Percentiles rank a stretch among this genome's conserved stretches.
Evolutionary conservation across 352 stramenopile species (phyloP).

Genomic region (Pythium brachiatum): DNA sequence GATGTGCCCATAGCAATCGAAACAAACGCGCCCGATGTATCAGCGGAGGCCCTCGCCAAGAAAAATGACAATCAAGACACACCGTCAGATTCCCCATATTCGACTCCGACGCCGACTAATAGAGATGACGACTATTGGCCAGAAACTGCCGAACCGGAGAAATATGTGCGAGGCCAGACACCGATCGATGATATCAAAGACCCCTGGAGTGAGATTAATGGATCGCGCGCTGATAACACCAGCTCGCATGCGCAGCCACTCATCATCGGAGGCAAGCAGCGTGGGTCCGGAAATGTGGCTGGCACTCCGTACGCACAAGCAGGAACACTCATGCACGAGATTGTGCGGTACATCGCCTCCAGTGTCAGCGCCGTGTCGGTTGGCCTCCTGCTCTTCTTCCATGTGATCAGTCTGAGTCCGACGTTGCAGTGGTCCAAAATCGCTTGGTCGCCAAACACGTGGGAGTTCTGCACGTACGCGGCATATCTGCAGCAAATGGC

Average conservation of each 20-base stretch:
- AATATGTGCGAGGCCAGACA: slow-evolving; percentile 23
- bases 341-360: slow-evolving; percentile 46
- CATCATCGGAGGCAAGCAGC: slow-evolving; percentile 47
- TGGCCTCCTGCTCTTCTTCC: slow-evolving; percentile 53
- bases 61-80: background rate
- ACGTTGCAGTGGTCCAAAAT: slow-evolving; percentile 43
- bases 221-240: slow-evolving; percentile 7
- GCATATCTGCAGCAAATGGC: slow-evolving; percentile 70
- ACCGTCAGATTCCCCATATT: background rate
- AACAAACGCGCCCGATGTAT: slow-evolving; percentile 1
- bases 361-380: slow-evolving; percentile 55
- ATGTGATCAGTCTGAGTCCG: slow-evolving; percentile 38
- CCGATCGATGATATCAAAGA: slow-evolving; percentile 12
- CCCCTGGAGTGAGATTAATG: slow-evolving; percentile 13
- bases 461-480: slow-evolving; percentile 68
- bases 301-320: slow-evolving; percentile 37
- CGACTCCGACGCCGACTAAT: background rate
- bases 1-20: slow-evolving; percentile 8
- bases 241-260: slow-evolving; percentile 25
- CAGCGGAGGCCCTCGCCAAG: background rate
- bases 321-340: slow-evolving; percentile 43
- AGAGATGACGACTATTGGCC: slow-evolving; percentile 10
- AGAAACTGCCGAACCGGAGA: slow-evolving; percentile 7
- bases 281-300: slow-evolving; percentile 42
- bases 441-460: slow-evolving; percentile 68